These are phyloP conservation scores for Salix dunnii DNA, from an alignment of 345 rosid species.

Conservation along the genomic window DNA sequence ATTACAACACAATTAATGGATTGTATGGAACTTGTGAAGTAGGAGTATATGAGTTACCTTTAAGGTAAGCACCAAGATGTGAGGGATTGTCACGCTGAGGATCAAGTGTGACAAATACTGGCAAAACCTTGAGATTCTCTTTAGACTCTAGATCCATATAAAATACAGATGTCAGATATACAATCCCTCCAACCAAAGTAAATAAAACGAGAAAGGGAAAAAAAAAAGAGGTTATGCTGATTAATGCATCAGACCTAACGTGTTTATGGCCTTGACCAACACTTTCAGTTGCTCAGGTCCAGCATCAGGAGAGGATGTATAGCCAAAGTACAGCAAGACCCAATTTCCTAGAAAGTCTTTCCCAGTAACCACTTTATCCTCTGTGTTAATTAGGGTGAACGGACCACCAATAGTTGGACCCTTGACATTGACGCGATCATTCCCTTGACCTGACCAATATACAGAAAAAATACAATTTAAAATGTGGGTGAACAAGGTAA, in stretches of 20 bases:
- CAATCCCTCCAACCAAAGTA: not conserved
- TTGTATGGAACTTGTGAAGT: not conserved
- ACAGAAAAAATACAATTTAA: constrained; percentile 5
- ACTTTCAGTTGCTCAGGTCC: constrained; percentile 75
- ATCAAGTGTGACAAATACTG: constrained; percentile 82
- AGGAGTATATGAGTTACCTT: constrained; percentile 44
- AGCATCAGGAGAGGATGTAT: constrained; percentile 86
- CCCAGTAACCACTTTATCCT: constrained; percentile 51
- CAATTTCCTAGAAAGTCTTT: constrained; percentile 62
- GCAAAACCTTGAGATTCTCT: constrained; percentile 54
- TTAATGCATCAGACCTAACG: constrained; percentile 51
- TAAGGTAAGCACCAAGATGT: constrained; percentile 72
- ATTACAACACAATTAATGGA: not conserved
- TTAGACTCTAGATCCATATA: constrained; percentile 47
- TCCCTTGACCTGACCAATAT: constrained; percentile 39
- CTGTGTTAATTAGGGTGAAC: constrained; percentile 55
- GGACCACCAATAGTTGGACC: constrained; percentile 87
- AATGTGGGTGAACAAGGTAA: not conserved
- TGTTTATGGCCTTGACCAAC: constrained; percentile 59
- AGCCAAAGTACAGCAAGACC: constrained; percentile 85
- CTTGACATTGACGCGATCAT: constrained; percentile 20
- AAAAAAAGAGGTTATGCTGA: constrained; percentile 2
- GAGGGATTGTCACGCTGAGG: constrained; percentile 79
- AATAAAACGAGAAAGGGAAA: not conserved
- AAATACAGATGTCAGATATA: constrained; percentile 28